phyloP scores from a whole-genome alignment of 345 rosid species.

The Citrus medica region DNA sequence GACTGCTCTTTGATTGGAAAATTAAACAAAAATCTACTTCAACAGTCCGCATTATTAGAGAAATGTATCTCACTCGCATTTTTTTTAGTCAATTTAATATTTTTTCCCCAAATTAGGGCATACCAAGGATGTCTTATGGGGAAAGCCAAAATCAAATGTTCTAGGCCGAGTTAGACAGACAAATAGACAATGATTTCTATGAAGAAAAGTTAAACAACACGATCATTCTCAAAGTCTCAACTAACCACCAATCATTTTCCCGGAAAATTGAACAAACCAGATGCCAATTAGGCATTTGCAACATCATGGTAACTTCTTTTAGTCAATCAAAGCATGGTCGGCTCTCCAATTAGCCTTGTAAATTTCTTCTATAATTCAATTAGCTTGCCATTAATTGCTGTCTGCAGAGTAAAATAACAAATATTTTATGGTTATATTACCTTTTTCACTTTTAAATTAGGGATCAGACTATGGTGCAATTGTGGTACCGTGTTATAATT shows the following conservation, averaged over 20 bases:
- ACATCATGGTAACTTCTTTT: neutral
- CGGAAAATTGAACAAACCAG: neutral
- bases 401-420: neutral
- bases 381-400: neutral
- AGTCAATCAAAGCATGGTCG: slow-evolving; percentile 19
- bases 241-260: neutral
- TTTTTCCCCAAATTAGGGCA: neutral
- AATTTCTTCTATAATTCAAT: slow-evolving; percentile 11
- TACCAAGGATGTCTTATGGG: neutral
- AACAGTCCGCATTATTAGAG: neutral
- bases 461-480: too few species aligned
- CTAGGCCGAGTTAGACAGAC: too few species aligned
- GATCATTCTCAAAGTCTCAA: neutral
- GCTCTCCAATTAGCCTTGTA: neutral
- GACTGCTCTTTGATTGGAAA: slow-evolving; percentile 33
- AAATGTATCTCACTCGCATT: neutral
- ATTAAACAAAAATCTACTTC: neutral
- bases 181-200: neutral
- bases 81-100: neutral
- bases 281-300: slow-evolving; percentile 10
- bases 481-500: too few species aligned
- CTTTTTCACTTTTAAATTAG: too few species aligned
- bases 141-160: neutral
- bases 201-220: neutral
- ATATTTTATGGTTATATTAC: neutral